Evolutionary conservation across 306 rosid genomes (phyloP).

Genomic region (Fagus crenata): DNA sequence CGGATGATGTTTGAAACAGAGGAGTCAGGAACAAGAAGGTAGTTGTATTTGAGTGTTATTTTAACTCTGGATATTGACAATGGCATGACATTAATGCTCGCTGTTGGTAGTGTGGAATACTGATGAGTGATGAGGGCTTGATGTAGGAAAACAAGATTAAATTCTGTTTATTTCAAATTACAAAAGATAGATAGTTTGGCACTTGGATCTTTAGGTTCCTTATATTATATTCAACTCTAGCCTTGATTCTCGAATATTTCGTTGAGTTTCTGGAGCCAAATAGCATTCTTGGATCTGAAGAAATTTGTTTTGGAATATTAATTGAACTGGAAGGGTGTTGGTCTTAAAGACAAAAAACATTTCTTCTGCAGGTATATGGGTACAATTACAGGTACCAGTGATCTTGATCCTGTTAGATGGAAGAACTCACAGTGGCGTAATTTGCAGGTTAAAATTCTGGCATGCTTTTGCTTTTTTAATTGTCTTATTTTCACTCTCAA

Average conservation of each 20-base stretch:
- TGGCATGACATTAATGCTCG: background rate
- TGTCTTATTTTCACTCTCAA: background rate
- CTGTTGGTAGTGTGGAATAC: background rate
- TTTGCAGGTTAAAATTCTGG: slow-evolving; percentile 63
- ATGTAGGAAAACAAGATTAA: slow-evolving; percentile 8
- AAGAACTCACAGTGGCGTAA: slow-evolving; percentile 97
- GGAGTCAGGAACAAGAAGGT: slow-evolving; percentile 99
- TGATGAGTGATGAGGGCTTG: slow-evolving; percentile 12
- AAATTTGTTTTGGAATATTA: background rate
- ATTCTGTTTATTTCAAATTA: slow-evolving; percentile 16
- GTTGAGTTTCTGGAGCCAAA: slow-evolving; percentile 8
- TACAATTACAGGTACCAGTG: slow-evolving; percentile 87
- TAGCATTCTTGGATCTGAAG: slow-evolving; percentile 3
- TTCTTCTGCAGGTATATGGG: slow-evolving; percentile 86
- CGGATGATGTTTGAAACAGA: slow-evolving; percentile 98
- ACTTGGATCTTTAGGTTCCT: slow-evolving; percentile 10
- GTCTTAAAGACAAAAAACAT: slow-evolving; percentile 3
- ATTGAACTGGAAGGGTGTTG: slow-evolving; percentile 14
- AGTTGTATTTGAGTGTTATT: slow-evolving; percentile 29
- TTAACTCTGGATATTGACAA: background rate
- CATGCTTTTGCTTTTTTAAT: slow-evolving; percentile 10
- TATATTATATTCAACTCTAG: slow-evolving; percentile 1
- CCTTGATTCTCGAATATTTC: background rate
- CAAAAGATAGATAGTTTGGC: slow-evolving; percentile 15
- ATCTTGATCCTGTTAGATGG: slow-evolving; percentile 93